Conservation (phyloP, 176 grass and related monocot species). For the Aegilops bicornis region DNA sequence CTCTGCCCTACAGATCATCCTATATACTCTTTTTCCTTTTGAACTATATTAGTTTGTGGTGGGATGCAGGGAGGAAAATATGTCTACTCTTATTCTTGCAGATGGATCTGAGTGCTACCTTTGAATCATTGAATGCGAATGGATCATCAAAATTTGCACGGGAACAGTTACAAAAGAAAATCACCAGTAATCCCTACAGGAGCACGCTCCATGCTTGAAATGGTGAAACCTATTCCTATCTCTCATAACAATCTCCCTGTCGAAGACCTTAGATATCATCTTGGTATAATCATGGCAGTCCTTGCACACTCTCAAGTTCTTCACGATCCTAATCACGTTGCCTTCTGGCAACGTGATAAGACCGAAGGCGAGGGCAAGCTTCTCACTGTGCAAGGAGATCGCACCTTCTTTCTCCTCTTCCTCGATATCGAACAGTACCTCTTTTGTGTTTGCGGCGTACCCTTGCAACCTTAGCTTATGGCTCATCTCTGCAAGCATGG, state of each 20-base stretch:
- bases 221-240: slow-evolving; percentile 90
- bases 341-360: slow-evolving; percentile 46
- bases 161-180: background rate
- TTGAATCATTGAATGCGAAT: background rate
- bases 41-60: background rate
- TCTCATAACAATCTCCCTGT: slow-evolving; percentile 74
- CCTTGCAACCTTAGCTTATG: slow-evolving; percentile 55
- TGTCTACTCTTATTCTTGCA: background rate
- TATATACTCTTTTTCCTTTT: background rate
- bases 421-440: slow-evolving; percentile 73
- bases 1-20: background rate
- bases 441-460: slow-evolving; percentile 54
- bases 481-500: slow-evolving; percentile 59
- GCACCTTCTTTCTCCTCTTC: slow-evolving; percentile 85
- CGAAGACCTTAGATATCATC: slow-evolving; percentile 62
- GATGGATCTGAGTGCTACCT: background rate
- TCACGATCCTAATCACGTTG: slow-evolving; percentile 57
- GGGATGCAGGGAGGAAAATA: background rate
- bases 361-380: slow-evolving; percentile 67
- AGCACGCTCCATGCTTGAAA: slow-evolving; percentile 76
- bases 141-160: background rate
- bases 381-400: slow-evolving; percentile 66
- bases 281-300: slow-evolving; percentile 79
- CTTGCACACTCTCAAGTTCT: slow-evolving; percentile 67
- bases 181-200: slow-evolving; percentile 81